Base-by-base conservation (phyloP, 2,329 filamentous ascomycete species). In the Claviceps purpurea region DNA sequence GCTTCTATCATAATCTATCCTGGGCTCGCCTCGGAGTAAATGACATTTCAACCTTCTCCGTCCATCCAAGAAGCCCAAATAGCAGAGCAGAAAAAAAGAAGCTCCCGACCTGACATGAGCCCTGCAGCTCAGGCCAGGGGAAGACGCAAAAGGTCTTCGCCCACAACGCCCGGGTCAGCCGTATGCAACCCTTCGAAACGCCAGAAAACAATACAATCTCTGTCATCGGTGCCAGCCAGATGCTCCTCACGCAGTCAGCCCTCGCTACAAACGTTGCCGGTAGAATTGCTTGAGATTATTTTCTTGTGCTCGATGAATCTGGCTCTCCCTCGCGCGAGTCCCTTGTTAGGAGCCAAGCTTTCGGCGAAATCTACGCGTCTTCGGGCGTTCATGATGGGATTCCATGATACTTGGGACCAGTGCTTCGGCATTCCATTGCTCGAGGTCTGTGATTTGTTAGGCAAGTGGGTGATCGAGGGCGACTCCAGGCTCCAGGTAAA, bases 231-330 rank as follows among this genome's bases (percentile, higher is more conserved):
- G 41, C 56, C 66, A n/a, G 59, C 62, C 24, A 53, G 57, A 7
- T 62, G 64, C 45, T 52, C 60, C n/a, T 52, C 56, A 11, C 62
- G 61, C 20, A 57, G 51, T 26, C 24, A 6, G 6, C 6, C 24
- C 52, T 4, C 60, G 63, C 45, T 48, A 58, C 22, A 58, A 60
- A 57, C 14, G 22, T 22, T 3, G 22, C 22, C 22, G 2, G 3
- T 22, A 22, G 22, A 22, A 60, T 65, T 81, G 26, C 68, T 81
- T 11, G 75, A 79, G 59, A 66, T 56, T 34, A 77, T n/a, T 48
- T 72, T 79, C 51, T 62, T 75, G 56, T 62, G 73, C 50, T 78
- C 75, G 49, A 60, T 64, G 54, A 79, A 77, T 56, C 55, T 75
- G 47, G 67, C 71, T 47, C 22, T n/a, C n/a, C n/a, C n/a, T n/a